Base-by-base conservation (phyloP, 192 early-diverging fungal species). In the Rhizophagus prolifer region DNA sequence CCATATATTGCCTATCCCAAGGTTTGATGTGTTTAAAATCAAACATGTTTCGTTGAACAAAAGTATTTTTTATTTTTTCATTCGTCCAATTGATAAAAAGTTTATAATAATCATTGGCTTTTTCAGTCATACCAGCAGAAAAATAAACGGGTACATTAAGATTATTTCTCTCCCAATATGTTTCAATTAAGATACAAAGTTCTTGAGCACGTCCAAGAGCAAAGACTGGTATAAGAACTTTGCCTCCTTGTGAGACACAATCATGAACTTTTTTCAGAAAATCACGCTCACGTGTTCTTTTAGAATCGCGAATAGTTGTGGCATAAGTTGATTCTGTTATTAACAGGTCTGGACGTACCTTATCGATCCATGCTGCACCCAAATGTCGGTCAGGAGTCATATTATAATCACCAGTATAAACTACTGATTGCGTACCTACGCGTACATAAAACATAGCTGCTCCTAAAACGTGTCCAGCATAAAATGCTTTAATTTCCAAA, bases 281-380 rank as follows among this genome's bases (percentile, higher is more conserved):
- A 62, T 97, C 95, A 34, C 93, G 88, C 84, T 98, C 97, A 60
- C 96, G 86, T 9, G 94, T 86, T 41, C 97, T 87, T 73, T 97
- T 98, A 10, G 95, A 96, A 69, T 96, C 94, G 68, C 97, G 92
- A 65, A 95, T 96, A 7, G 94, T 96, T 19, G 97, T 97, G 26
- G 95, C 96, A 82, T 99, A 99, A 1, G 97, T 99, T 30, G 93
- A 91, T 82, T 99, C 97, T 14, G 97, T 98, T 72, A 99, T 97
- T 30, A 99, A 84, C 25, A 97, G 86, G 71, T 97, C 95, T 0
- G 97, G 97, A 1, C 91, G 86, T 78, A 95, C 93, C 41, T 87
- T 88, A 83, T 98, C 96, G 46, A 99, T 97, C 96, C 95, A 97
- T 13, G 97, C 97, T 12, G 94, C 87, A 7, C 97, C 97, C 36